Percentiles rank a stretch among this genome's conserved stretches.
Conservation (phyloP, 208 protist species). For the Balamuthia mandrillaris region DNA sequence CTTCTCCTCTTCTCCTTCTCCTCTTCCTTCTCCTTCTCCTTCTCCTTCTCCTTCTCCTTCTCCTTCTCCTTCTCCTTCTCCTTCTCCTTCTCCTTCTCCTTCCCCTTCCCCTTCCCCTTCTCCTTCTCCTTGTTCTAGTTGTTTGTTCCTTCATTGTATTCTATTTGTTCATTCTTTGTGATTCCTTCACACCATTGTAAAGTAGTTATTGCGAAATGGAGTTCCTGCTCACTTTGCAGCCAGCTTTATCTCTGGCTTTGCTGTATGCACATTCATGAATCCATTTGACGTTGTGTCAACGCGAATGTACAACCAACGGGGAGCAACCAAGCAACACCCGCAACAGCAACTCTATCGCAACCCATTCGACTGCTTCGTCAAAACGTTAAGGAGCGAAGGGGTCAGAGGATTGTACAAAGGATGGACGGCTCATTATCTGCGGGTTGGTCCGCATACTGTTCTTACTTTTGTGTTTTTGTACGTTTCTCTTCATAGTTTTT, state of each 20-base stretch:
- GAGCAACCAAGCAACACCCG: neutral
- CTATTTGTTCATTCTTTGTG: neutral
- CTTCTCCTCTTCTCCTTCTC: too few relatives aligned
- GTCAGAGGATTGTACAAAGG: slow-evolving; percentile 4
- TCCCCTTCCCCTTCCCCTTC: too few relatives aligned
- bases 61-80: too few relatives aligned
- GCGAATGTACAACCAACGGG: slow-evolving; percentile 53
- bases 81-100: too few relatives aligned
- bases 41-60: too few relatives aligned
- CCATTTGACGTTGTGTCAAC: slow-evolving; percentile 58
- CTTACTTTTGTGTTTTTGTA: too few relatives aligned
- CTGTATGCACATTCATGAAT: slow-evolving; percentile 45
- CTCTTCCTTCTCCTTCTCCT: too few relatives aligned
- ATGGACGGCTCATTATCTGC: neutral
- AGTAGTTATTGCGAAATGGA: slow-evolving; percentile 7
- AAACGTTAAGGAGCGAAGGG: neutral
- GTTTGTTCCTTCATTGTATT: neutral
- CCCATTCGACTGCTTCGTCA: neutral
- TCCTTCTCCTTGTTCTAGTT: neutral
- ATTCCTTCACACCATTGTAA: neutral
- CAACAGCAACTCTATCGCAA: neutral
- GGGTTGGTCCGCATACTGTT: neutral
- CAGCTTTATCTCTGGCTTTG: slow-evolving; percentile 24
- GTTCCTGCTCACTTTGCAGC: slow-evolving; percentile 21
- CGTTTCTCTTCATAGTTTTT: too few relatives aligned